Conservation (phyloP, 495 filamentous ascomycete species). For the Neurospora sp. region DNA sequence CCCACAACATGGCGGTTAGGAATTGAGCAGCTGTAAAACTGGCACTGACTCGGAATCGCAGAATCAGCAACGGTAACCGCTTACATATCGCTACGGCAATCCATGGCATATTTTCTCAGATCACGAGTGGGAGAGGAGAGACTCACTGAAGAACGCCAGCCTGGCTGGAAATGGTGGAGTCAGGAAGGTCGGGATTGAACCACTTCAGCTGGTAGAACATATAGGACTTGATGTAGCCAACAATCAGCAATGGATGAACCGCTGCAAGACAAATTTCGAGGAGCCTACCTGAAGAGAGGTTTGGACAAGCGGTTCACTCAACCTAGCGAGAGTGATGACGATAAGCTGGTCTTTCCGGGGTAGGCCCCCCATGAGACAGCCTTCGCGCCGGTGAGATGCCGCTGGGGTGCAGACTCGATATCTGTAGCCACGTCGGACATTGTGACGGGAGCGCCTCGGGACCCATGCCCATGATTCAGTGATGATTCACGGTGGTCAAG, state of each 20-base stretch:
- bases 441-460: neutral
- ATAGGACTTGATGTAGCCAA: constrained; percentile 37
- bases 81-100: neutral
- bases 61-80: neutral
- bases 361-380: constrained; percentile 55
- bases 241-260: neutral
- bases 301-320: constrained; percentile 72
- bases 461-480: neutral
- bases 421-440: neutral
- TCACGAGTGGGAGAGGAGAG: neutral
- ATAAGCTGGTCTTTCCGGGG: constrained; percentile 66
- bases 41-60: constrained; percentile 24
- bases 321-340: constrained; percentile 60
- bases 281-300: constrained; percentile 54
- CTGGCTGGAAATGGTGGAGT: constrained; percentile 62
- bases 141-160: constrained; percentile 58
- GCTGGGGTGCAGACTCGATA: neutral
- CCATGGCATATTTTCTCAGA: neutral
- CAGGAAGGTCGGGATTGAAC: constrained; percentile 53
- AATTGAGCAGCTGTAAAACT: constrained; percentile 78
- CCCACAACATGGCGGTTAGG: constrained; percentile 78
- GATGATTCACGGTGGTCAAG: neutral
- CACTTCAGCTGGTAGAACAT: constrained; percentile 74
- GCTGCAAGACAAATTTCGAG: neutral
- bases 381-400: constrained; percentile 5